Evolutionary conservation across 257 asterid species (phyloP).

Genomic region (Pogostemon cablin): DNA sequence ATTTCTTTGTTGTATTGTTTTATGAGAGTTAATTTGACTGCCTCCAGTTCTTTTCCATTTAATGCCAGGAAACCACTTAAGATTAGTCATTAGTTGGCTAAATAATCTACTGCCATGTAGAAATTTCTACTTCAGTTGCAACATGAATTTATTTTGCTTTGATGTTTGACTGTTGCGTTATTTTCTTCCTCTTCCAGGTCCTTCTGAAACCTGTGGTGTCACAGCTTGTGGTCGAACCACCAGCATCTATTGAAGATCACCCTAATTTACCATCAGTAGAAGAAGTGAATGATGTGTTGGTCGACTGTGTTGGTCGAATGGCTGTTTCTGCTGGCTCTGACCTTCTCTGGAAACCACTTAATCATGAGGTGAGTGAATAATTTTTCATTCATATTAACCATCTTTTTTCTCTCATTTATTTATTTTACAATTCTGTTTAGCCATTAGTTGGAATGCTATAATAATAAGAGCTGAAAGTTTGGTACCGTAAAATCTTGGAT

Average conservation of each 20-base stretch:
- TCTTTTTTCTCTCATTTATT: conserved; percentile 10
- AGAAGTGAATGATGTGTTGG: conserved; percentile 75
- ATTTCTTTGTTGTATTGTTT: not conserved
- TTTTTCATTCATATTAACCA: not conserved
- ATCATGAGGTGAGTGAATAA: conserved; percentile 71
- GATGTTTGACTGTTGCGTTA: conserved; percentile 11
- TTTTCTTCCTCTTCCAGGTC: conserved; percentile 52
- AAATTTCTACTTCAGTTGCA: conserved; percentile 10
- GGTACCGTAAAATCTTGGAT: not conserved
- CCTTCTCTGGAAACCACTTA: conserved; percentile 92
- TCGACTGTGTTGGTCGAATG: conserved; percentile 83
- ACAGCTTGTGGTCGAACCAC: conserved; percentile 76
- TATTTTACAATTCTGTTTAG: not conserved
- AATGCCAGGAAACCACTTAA: conserved; percentile 10
- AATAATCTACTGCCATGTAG: not conserved
- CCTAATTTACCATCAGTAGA: conserved; percentile 61
- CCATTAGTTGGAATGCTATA: not conserved
- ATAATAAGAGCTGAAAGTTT: not conserved
- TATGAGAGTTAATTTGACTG: not conserved
- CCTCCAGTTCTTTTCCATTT: not conserved
- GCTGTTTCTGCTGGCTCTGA: conserved; percentile 92
- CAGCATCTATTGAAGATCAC: conserved; percentile 49
- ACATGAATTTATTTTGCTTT: not conserved
- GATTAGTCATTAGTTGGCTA: not conserved
- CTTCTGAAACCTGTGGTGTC: conserved; percentile 85